These are phyloP conservation scores for Aspergillus pseudoviridinutans DNA, from an alignment of 2,329 filamentous ascomycete genomes.

Conservation along the genomic window DNA sequence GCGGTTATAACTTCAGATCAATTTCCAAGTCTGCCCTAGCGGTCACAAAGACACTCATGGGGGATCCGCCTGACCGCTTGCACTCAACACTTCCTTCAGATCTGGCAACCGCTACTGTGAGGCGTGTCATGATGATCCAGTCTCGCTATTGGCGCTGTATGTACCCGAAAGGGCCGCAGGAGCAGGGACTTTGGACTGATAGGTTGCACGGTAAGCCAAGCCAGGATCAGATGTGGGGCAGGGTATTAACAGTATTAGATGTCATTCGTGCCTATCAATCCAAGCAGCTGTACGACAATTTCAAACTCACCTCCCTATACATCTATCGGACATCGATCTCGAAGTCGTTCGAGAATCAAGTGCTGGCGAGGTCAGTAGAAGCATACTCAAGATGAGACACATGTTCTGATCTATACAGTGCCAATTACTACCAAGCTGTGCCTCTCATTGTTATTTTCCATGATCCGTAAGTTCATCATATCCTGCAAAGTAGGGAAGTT, in stretches of 20 bases:
- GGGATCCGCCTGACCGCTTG: constrained; percentile 73
- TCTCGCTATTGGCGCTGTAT: constrained; percentile 82
- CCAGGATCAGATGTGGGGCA: no score
- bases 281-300: constrained; percentile 64
- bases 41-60: constrained; percentile 90
- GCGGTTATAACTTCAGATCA: constrained; percentile 88
- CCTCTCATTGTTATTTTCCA: constrained; percentile 84
- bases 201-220: constrained; percentile 57
- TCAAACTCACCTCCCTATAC: constrained; percentile 74
- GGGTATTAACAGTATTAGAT: constrained; percentile 45
- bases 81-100: constrained; percentile 45
- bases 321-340: constrained; percentile 71
- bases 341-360: constrained; percentile 79
- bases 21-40: constrained; percentile 91
- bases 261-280: constrained; percentile 75
- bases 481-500: neutral
- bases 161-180: constrained; percentile 56
- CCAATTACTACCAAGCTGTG: constrained; percentile 60
- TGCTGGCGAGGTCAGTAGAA: constrained; percentile 64
- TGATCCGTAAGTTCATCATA: constrained; percentile 63
- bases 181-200: constrained; percentile 35
- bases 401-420: constrained; percentile 37
- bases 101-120: constrained; percentile 53
- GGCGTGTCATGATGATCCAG: constrained; percentile 56
- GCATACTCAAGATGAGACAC: neutral